Base-by-base conservation (phyloP, 139 green algal genomes). In the Haematococcus lacustris region DNA sequence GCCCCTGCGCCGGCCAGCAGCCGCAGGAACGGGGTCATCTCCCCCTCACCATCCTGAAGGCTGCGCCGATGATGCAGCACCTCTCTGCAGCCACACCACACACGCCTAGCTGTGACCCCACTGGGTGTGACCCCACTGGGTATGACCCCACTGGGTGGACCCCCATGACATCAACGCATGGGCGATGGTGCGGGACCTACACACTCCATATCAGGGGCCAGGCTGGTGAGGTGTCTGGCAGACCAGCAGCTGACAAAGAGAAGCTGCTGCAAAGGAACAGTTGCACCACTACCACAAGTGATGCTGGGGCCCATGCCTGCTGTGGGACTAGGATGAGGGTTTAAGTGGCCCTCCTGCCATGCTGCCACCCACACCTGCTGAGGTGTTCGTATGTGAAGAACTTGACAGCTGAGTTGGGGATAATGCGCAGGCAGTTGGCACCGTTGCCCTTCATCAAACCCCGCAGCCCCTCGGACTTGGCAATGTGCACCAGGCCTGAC, bases 341-440 rank as follows among this genome's bases (percentile, higher is more conserved):
- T n/a, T n/a, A n/a, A n/a, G n/a, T n/a, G n/a, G n/a, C 43, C 43
- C 53, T 64, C 23, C 21, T 30, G 53, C 53, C 21, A 30, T 30
- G 4, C 17, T 64, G 53, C 53, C 9, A 34, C 53, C 26, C 21
- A 9, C 64, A 91, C 86, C 88, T 87, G 75, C 78, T 90, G 32
- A 93, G 81, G 80, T 98, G 87, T 83, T 99, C 94, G 76, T 98
- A 99, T 0, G 87, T 89, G 41, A 97, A 78, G 73, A 99, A 99
- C 84, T 99, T 99, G 68, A 98, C 91, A 0, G 95, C 95, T 17
- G 81, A 91, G 83, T 99, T 99, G 61, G 95, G 95, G 6, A 99
- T 82, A 77, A 99, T 99, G 69, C 95, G 89, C 26, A 97, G 85
- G 70, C 95, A 99, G 83, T 99, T 99, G 30, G 96, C 94, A 47